A percentile compares a stretch with the other conserved stretches of the same genome.
phyloP scores from a whole-genome alignment of 208 protist species.

The Wallacemonas sp. region DNA sequence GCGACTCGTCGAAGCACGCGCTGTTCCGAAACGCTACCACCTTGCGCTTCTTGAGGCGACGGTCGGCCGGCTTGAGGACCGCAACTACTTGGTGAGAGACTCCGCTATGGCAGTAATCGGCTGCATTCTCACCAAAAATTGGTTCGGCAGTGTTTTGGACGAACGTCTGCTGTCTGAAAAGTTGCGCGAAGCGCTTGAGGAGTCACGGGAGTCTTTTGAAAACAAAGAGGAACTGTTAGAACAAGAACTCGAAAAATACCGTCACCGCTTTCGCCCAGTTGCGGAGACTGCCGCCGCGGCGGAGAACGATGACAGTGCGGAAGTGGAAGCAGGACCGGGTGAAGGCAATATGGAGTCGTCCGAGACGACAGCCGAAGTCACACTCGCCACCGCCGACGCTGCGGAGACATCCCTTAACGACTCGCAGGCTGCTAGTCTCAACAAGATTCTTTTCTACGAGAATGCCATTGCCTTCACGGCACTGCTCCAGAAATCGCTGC shows the following conservation, averaged over 20 bases:
- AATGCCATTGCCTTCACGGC: conserved; percentile 66
- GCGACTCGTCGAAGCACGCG: conserved; percentile 60
- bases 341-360: not conserved
- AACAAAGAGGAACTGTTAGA: conserved; percentile 23
- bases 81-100: conserved; percentile 84
- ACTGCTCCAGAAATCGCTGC: conserved; percentile 63
- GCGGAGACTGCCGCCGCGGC: conserved; percentile 24
- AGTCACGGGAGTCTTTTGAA: conserved; percentile 31
- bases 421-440: conserved; percentile 50
- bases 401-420: conserved; percentile 30
- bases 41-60: conserved; percentile 60
- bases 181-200: conserved; percentile 29
- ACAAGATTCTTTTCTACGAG: conserved; percentile 76
- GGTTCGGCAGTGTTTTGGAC: conserved; percentile 84
- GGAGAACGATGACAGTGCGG: conserved; percentile 12
- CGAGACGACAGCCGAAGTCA: not conserved
- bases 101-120: conserved; percentile 75
- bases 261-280: conserved; percentile 39
- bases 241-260: conserved; percentile 23
- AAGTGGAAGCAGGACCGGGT: not conserved
- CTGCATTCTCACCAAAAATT: conserved; percentile 69
- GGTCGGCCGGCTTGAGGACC: conserved; percentile 76
- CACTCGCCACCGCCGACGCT: not conserved
- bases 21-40: conserved; percentile 78
- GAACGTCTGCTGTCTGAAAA: conserved; percentile 47